Conservation (phyloP, 176 grass and related monocot genomes). For the Avena eriantha region DNA sequence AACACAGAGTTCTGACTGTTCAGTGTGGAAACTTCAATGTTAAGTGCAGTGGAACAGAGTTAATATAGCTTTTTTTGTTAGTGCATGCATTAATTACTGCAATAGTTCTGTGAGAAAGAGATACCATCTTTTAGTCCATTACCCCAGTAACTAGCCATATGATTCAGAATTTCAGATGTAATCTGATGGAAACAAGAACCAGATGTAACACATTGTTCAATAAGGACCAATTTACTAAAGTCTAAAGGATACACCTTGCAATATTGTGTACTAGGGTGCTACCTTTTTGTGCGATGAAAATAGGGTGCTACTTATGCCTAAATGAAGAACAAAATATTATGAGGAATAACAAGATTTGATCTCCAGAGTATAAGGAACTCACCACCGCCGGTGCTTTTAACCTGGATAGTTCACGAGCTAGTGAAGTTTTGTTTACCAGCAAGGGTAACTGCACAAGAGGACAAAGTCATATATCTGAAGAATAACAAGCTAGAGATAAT, state of each 20-base stretch:
- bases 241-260: neutral
- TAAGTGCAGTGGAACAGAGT: neutral
- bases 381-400: constrained; percentile 51
- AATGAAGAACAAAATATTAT: neutral
- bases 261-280: constrained; percentile 11
- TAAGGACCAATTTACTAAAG: neutral
- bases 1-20: constrained; percentile 9
- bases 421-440: constrained; percentile 51
- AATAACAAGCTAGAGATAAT: neutral
- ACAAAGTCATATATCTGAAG: constrained; percentile 33
- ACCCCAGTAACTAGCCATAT: constrained; percentile 1
- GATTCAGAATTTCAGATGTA: constrained; percentile 13
- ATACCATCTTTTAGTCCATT: neutral
- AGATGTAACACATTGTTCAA: constrained; percentile 11
- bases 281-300: neutral
- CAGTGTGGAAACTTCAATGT: constrained; percentile 19
- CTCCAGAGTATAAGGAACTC: constrained; percentile 16
- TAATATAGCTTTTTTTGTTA: constrained; percentile 19
- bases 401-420: constrained; percentile 57
- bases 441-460: constrained; percentile 53
- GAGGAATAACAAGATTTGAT: neutral
- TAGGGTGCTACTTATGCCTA: neutral
- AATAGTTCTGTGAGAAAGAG: neutral
- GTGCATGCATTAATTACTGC: neutral
- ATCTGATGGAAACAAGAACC: constrained; percentile 17